Evolutionary conservation across 2,329 filamentous ascomycete species (phyloP).

Genomic region (Ramularia collo-cygni): DNA sequence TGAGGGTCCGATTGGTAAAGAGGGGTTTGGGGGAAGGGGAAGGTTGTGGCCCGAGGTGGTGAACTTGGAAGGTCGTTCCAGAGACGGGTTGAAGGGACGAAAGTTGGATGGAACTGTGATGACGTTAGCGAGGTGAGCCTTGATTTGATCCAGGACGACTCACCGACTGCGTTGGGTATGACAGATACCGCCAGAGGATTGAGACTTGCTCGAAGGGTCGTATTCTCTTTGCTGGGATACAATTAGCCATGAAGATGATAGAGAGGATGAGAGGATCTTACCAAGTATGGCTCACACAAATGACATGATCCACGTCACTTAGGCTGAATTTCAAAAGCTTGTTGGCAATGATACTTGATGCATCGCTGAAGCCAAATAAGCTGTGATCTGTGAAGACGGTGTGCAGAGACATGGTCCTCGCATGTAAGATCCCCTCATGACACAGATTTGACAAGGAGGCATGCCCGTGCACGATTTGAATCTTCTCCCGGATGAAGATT

Average conservation of each 20-base stretch:
- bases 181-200: constrained; percentile 97
- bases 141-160: no score
- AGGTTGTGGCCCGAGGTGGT: constrained; percentile 27
- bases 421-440: constrained; percentile 91
- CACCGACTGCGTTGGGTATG: constrained; percentile 79
- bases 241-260: background rate
- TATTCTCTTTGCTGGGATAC: constrained; percentile 83
- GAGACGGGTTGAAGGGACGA: constrained; percentile 54
- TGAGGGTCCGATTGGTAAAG: constrained; percentile 66
- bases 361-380: constrained; percentile 94
- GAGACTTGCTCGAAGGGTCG: constrained; percentile 84
- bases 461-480: constrained; percentile 98
- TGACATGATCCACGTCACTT: constrained; percentile 96
- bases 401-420: constrained; percentile 87
- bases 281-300: constrained; percentile 98
- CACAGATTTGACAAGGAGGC: constrained; percentile 87
- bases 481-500: constrained; percentile 86
- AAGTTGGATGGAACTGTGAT: constrained; percentile 80
- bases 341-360: constrained; percentile 90
- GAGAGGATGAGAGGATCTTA: constrained; percentile 42
- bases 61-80: constrained; percentile 16
- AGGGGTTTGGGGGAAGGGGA: constrained; percentile 46
- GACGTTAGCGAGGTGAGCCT: no score
- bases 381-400: constrained; percentile 98
- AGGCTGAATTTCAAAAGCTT: constrained; percentile 93